Percentiles rank a stretch among this genome's conserved stretches.
Evolutionary conservation across 73 alveolate species (phyloP).

Genomic region (Halteria grandinella): DNA sequence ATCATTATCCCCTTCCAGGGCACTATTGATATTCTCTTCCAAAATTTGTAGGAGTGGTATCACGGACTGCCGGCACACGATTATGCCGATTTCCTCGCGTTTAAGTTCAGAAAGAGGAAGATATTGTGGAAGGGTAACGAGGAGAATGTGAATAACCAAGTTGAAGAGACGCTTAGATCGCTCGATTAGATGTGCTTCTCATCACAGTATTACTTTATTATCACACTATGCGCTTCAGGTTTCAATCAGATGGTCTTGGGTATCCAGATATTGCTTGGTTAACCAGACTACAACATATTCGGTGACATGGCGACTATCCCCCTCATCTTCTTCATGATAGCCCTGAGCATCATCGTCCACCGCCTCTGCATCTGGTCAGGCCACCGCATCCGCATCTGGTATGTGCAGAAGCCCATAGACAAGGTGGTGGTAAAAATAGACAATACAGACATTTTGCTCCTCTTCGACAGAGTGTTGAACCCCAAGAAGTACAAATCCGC

Average conservation of each 20-base stretch:
- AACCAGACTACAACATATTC: conserved; percentile 77
- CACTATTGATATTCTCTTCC: conserved; percentile 80
- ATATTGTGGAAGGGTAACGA: conserved; percentile 85
- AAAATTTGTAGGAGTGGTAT: conserved; percentile 80
- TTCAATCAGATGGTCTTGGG: conserved; percentile 75
- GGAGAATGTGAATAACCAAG: conserved; percentile 58
- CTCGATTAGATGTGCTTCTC: conserved; percentile 86
- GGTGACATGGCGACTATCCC: conserved; percentile 82
- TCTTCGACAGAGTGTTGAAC: conserved; percentile 45
- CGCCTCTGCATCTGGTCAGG: conserved; percentile 60
- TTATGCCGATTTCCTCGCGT: conserved; percentile 80
- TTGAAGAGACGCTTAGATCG: conserved; percentile 61
- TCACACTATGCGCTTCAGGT: conserved; percentile 80
- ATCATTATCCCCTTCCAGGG: conserved; percentile 83
- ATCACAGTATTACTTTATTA: conserved; percentile 83
- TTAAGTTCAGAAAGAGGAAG: conserved; percentile 75
- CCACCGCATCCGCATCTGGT: conserved; percentile 72
- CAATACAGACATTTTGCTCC: conserved; percentile 29
- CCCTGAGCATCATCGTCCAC: conserved; percentile 58
- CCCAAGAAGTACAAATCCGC: conserved; percentile 44
- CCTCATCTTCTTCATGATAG: conserved; percentile 54
- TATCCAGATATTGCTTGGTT: conserved; percentile 66
- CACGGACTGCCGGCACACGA: conserved; percentile 81
- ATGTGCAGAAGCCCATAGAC: conserved; percentile 64
- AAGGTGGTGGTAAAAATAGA: conserved; percentile 32